Conservation (phyloP, 2,329 filamentous ascomycete genomes). For the Fusarium brachygibbosum region DNA sequence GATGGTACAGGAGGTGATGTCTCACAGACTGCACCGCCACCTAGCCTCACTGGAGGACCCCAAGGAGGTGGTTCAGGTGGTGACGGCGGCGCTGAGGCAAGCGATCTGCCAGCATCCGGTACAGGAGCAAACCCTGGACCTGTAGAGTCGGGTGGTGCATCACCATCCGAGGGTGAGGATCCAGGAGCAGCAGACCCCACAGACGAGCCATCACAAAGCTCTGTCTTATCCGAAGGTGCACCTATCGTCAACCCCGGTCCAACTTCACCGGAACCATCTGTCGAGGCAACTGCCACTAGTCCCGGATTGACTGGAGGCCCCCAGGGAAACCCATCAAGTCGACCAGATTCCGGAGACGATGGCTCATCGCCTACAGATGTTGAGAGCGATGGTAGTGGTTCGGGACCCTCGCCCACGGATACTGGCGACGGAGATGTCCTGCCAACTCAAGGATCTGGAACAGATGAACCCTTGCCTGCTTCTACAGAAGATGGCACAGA, state of each 20-base stretch:
- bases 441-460: not conserved
- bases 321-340: not conserved
- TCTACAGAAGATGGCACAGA: not conserved
- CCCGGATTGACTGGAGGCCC: not conserved
- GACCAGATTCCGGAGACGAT: not conserved
- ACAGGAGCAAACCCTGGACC: not conserved
- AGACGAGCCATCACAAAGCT: not conserved
- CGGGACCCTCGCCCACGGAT: not conserved
- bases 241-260: slow-evolving; percentile 5
- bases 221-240: slow-evolving; percentile 7
- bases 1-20: not conserved
- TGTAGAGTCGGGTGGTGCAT: not conserved
- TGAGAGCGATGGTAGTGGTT: not conserved
- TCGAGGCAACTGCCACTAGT: not conserved
- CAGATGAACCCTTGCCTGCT: not conserved
- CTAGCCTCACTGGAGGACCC: not conserved
- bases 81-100: not conserved
- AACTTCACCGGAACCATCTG: not conserved
- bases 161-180: not conserved
- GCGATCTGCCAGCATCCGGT: not conserved
- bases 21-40: not conserved
- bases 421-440: not conserved
- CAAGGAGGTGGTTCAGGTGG: slow-evolving; percentile 4
- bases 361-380: not conserved
- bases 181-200: not conserved